These are phyloP conservation scores for Trichosporon sp. DNA, from an alignment of 1,284 basidiomycete genomes.

Conservation along the genomic window DNA sequence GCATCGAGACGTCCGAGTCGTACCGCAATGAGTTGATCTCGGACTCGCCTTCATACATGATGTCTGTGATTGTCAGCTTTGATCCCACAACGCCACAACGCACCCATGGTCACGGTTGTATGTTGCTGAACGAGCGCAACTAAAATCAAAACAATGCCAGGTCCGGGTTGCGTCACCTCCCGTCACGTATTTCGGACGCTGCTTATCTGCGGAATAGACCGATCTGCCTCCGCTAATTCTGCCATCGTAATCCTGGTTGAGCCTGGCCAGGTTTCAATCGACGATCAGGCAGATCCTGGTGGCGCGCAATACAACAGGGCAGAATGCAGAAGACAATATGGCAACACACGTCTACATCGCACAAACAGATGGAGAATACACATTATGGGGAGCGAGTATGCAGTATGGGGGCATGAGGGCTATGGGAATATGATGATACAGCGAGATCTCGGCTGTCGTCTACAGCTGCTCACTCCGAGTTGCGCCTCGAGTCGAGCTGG, in stretches of 20 bases:
- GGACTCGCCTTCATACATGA: background rate
- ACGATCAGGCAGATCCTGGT: background rate
- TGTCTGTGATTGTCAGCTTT: background rate
- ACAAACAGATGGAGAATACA: background rate
- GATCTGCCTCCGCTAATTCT: constrained; percentile 7
- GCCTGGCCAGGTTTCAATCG: background rate
- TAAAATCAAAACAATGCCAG: constrained; percentile 4
- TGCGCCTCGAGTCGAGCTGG: background rate
- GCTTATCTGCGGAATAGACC: constrained; percentile 1
- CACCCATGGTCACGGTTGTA: background rate
- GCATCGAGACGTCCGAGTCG: background rate
- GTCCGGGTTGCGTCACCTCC: constrained; percentile 16
- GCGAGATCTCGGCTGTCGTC: background rate
- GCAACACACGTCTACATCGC: background rate
- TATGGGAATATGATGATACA: background rate
- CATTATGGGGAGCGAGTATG: background rate
- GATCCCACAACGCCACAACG: background rate
- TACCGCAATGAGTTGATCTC: background rate
- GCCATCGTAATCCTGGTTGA: background rate
- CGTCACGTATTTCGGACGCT: background rate
- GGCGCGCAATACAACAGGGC: no score
- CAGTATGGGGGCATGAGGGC: background rate
- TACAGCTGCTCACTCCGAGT: background rate
- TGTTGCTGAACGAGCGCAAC: no score
- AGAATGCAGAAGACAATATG: background rate